Evolutionary conservation across 768 basidiomycete species (phyloP), one percentile per base, ranked within the genome.

Genomic region (Wakefieldia striispora): DNA sequence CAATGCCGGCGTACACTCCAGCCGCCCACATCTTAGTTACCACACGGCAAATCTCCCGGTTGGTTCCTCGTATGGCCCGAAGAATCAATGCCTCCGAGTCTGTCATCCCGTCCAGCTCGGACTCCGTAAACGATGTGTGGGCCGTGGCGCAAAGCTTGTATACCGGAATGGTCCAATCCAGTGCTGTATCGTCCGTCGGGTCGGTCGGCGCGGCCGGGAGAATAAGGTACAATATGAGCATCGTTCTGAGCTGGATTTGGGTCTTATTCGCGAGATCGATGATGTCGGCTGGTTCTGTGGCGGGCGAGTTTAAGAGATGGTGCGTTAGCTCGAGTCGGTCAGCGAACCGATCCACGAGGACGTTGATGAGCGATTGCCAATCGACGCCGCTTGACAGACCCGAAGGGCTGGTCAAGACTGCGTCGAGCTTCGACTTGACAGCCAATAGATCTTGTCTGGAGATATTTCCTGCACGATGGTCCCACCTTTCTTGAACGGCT

Each of bases 261-360:
- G 43, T 35, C 17, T 47, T 47, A 19, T 34, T 41, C 12, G 50
- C 47, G 20, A 35, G 37, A 44, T 51, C 49, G 14, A 54, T 4
- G 20, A 59, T n/a, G 19, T 17, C 43, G 19, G 53, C 41, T 8
- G 57, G 20, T 17, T 65, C 51, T 11, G 62, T 38, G 3, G 34
- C 14, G 11, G 29, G 40, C 31, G 50, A 43, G 37, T 68, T 65
- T 6, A 79, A 63, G 20, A 74, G 59, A 50, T 73, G 61, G 12
- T 60, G 69, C 8, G 74, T 50, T 17, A 70, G 49, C 45, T 77
- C 72, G 12, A 80, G 61, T n/a, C 78, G 61, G 16, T 67, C 69
- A 6, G 65, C 66, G 44, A 74, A 75, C 7, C 76, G 72, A 37
- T 77, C 67, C 4, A 67, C 61, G n/a, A 78, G 58, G 26, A 70